Evolutionary conservation across 768 basidiomycete genomes (phyloP).

Genomic region (Auriscalpium microsporum): DNA sequence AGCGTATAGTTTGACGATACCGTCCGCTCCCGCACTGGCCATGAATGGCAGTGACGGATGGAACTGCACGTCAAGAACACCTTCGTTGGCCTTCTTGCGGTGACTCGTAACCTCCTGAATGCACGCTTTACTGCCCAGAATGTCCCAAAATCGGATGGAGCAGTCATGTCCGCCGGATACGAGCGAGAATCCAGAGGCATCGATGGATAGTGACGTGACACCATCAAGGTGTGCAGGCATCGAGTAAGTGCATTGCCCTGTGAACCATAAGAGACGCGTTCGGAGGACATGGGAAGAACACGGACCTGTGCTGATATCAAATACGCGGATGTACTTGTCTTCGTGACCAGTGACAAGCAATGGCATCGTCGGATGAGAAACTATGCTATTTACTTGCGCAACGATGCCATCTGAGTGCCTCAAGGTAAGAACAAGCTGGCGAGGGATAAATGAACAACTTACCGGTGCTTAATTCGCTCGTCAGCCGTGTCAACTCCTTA

Average conservation of each 20-base stretch:
- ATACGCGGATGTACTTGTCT: slow-evolving; percentile 88
- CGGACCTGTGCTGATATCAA: slow-evolving; percentile 76
- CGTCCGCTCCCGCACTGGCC: slow-evolving; percentile 94
- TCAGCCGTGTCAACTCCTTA: slow-evolving; percentile 57
- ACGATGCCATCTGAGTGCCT: slow-evolving; percentile 54
- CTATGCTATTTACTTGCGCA: slow-evolving; percentile 79
- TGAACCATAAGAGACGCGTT: neutral
- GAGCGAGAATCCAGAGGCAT: slow-evolving; percentile 78
- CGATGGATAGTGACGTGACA: slow-evolving; percentile 85
- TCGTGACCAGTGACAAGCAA: slow-evolving; percentile 87
- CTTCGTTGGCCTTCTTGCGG: slow-evolving; percentile 83
- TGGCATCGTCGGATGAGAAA: slow-evolving; percentile 85
- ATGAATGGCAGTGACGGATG: slow-evolving; percentile 78
- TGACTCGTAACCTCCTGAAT: slow-evolving; percentile 87
- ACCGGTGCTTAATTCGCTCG: slow-evolving; percentile 16
- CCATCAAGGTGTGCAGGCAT: slow-evolving; percentile 89
- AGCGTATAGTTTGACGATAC: slow-evolving; percentile 85
- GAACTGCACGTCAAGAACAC: slow-evolving; percentile 82
- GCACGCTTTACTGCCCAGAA: slow-evolving; percentile 71
- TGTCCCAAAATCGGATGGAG: slow-evolving; percentile 90
- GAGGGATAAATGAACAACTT: neutral
- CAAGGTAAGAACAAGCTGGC: neutral
- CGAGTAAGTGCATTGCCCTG: slow-evolving; percentile 82
- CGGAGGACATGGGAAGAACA: no score
- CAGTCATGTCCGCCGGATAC: slow-evolving; percentile 92